Conservation (phyloP, 768 basidiomycete species). For the Xerocomus potaroensis region DNA sequence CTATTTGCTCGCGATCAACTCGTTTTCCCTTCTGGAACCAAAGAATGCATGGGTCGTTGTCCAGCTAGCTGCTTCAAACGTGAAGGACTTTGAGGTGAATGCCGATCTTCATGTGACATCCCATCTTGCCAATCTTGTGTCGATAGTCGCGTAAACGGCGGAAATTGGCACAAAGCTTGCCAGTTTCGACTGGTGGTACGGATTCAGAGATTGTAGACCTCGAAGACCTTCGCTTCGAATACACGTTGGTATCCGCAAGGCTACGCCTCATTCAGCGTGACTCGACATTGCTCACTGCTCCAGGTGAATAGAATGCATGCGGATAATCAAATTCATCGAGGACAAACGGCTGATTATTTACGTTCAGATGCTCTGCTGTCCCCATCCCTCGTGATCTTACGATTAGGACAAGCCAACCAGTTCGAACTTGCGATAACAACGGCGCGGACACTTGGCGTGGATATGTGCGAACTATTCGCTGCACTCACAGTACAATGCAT, state of each 20-base stretch:
- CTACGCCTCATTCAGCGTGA: slow-evolving; percentile 71
- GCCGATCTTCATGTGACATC: slow-evolving; percentile 16
- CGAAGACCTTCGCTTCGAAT: slow-evolving; percentile 73
- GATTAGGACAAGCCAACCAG: slow-evolving; percentile 71
- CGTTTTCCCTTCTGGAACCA: slow-evolving; percentile 75
- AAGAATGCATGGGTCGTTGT: slow-evolving; percentile 83
- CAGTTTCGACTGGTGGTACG: slow-evolving; percentile 62
- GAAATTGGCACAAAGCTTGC: slow-evolving; percentile 69
- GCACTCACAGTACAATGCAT: slow-evolving; percentile 76
- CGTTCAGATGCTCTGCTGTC: slow-evolving; percentile 50
- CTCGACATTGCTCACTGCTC: slow-evolving; percentile 53
- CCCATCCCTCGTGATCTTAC: slow-evolving; percentile 64
- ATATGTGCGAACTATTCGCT: slow-evolving; percentile 85
- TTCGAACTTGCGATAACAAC: slow-evolving; percentile 78
- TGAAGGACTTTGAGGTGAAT: slow-evolving; percentile 43
- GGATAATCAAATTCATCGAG: slow-evolving; percentile 9
- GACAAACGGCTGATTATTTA: slow-evolving; percentile 19
- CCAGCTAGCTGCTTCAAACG: slow-evolving; percentile 46
- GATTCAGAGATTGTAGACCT: slow-evolving; percentile 77
- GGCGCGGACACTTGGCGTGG: slow-evolving; percentile 70
- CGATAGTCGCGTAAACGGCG: slow-evolving; percentile 64
- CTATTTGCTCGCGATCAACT: slow-evolving; percentile 83
- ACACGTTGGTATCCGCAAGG: slow-evolving; percentile 71
- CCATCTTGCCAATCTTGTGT: slow-evolving; percentile 15
- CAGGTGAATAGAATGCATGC: slow-evolving; percentile 46